Base-by-base conservation (phyloP, 805 yeast species). In the Lachancea dasiensis region DNA sequence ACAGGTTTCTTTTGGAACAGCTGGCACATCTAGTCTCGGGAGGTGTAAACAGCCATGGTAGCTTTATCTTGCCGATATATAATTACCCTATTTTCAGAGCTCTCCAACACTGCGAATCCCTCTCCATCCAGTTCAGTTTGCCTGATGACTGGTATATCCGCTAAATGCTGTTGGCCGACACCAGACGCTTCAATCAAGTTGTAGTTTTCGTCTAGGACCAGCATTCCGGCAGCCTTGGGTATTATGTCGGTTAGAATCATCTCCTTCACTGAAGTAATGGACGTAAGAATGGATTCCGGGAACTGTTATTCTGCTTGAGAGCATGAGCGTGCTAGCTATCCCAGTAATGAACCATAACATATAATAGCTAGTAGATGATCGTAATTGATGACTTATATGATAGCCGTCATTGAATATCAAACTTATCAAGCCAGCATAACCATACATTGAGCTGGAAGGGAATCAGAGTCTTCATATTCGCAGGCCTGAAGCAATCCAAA, bases 111-210 rank as follows among this genome's bases (percentile, higher is more conserved):
- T 8, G 51, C 58, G 40, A 47, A 57, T 3, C 61, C 61, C 13
- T 56, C 51, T 10, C 39, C 32, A 36, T 55, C 56, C 16, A 58
- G 34, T 13, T 49, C 46, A 19, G 49, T 40, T 20, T 46, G 46
- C 11, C 49, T 43, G 11, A 60, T 38, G 9, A 48, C 46, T 4
- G 39, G 42, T 17, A 59, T 49, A 27, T 59, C 62, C 16, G 39
- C 45, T 16, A 47, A 33, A 24, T 60, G 47, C 8, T 48, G 48
- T 22, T 52, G 48, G 2, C 61, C 64, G 9, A 58, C 41, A 3
- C 64, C 65, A 3, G 56, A 49, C 3, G 49, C 50, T 31, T 56
- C 53, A 11, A 60, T 48, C 13, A 60, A 38, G 30, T 59, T 56
- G 21, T 50, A 49, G 35, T 56, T 52, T 20, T 50, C 50, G 38